Base-by-base conservation (phyloP, 495 filamentous ascomycete genomes). In the Podospora comata region DNA sequence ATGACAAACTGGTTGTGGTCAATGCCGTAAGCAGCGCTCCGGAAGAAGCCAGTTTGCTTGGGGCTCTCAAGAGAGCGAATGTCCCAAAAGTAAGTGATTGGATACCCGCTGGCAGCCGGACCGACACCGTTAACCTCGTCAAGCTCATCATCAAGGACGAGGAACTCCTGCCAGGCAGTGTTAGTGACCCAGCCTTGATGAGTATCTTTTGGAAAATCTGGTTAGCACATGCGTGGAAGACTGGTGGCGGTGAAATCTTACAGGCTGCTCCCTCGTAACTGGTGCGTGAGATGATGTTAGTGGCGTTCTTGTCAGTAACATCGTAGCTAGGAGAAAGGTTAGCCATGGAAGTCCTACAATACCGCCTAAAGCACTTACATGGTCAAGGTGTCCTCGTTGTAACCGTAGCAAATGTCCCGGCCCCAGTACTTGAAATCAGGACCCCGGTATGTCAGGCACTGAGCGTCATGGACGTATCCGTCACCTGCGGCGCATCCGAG, bases 1-100 rank as follows among this genome's bases (percentile, higher is more conserved):
- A 75, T 60, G 65, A 86, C 75, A 60, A 85, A 87, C 67, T 86
- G 85, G 72, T 87, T 87, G 75, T 87, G 85, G 70, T 87, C 85
- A 64, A 87, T 84, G 30, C 79, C 76, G 15, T 74, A 69, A 16
- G 74, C 72, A 0, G 65, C 27, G 54, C 78, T 78, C 63, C 81
- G 75, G 74, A 80, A 87, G 73, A 69, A 70, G 5, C 85, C 85
- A 4, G 85, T 87, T 65, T 85, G 80, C 64, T 79, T 82, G 1
- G 85, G 84, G 0, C 59, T 62, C 44, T 78, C 79, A 32, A 84
- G 83, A 6, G 74, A 74, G 57, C 78, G 78, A 71, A 87, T 85
- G 68, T 84, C 79, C 80, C 84, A 87, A 71, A 88, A 84, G 67
- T 80, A 80, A 19, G 82, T 79, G n/a, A 84, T 79, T 6, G 86